Evolutionary conservation across 2,329 filamentous ascomycete genomes (phyloP), one percentile per base, ranked within the genome.

Genomic region (Ceratocystis lukuohia): DNA sequence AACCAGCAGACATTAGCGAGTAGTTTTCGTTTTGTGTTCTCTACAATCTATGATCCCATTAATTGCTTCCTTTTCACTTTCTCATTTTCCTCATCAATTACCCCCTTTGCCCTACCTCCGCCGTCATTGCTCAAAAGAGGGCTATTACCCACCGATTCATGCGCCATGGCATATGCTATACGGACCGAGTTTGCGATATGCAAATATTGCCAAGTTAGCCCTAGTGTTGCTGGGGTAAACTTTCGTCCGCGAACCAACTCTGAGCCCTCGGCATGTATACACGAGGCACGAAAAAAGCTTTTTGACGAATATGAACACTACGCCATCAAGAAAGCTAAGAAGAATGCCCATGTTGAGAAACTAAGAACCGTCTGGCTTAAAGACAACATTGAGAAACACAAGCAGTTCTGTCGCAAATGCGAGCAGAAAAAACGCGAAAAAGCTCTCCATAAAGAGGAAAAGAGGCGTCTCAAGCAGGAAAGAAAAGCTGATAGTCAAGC

Each of bases 211-310:
- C 28, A 59, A 25, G 22, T 59, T 33, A 30, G 33, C 22, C 56
- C 56, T 7, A 37, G n/a, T n/a, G 5, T 59, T n/a, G 7, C 28
- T 30, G 56, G 56, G 25, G 5, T 30, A 20, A 59, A 30, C 8
- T 59, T 59, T n/a, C 56, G 56, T 12, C 56, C 28, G 17, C 56
- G 56, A 10, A 59, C 28, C 7, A 59, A 59, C 25, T 59, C 56
- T 22, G 56, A 59, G 5, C 56, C 56, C 28, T 30, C 56, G 4
- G 15, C 25, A 37, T 59, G 56, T 59, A 8, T 59, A 6, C 56
- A 59, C 15, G 33, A 59, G 30, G 25, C n/a, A n/a, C 56, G 56
- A 8, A 59, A 59, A 30, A 37, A 59, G 56, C 56, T 59, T n/a
- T 59, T 59, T 8, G 28, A 59, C 56, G 25, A 59, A 30, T 59